Conservation (phyloP, 83 land plant species). For the Picea abies region DNA sequence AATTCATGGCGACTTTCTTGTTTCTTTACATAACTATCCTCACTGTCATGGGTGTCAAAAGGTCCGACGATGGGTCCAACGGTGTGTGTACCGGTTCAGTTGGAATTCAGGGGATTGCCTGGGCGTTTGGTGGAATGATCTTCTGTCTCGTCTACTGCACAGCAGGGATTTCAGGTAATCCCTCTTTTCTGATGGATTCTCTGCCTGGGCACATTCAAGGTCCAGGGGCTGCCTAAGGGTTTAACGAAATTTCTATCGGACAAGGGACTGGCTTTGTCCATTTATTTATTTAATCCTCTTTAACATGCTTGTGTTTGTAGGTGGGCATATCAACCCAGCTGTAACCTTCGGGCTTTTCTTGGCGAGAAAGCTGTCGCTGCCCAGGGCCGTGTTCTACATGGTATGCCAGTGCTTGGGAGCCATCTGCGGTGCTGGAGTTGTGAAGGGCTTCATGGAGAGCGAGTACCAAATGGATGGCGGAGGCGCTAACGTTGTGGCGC, state of each 20-base stretch:
- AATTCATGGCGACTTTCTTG: conserved; percentile 22
- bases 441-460: conserved; percentile 17
- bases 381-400: conserved; percentile 29
- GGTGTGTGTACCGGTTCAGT: conserved; percentile 25
- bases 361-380: conserved; percentile 50
- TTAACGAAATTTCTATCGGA: too few relatives aligned
- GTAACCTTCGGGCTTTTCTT: conserved; percentile 27
- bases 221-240: too few relatives aligned
- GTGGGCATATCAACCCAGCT: conserved; percentile 29
- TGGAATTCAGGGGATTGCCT: conserved; percentile 53
- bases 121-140: conserved; percentile 63
- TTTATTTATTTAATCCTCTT: too few relatives aligned
- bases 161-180: conserved; percentile 38
- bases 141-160: conserved; percentile 58
- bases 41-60: conserved; percentile 43
- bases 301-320: background rate
- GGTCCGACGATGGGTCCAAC: background rate
- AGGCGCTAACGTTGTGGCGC: conserved; percentile 23
- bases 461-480: conserved; percentile 6
- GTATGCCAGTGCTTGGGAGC: conserved; percentile 28
- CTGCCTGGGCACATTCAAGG: too few relatives aligned
- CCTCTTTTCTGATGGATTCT: too few relatives aligned
- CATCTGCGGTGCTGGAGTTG: conserved; percentile 16
- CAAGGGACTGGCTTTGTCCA: too few relatives aligned
- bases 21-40: conserved; percentile 49